Conservation (phyloP, 2,329 filamentous ascomycete species). For the Aspergillus spinulosporus region DNA sequence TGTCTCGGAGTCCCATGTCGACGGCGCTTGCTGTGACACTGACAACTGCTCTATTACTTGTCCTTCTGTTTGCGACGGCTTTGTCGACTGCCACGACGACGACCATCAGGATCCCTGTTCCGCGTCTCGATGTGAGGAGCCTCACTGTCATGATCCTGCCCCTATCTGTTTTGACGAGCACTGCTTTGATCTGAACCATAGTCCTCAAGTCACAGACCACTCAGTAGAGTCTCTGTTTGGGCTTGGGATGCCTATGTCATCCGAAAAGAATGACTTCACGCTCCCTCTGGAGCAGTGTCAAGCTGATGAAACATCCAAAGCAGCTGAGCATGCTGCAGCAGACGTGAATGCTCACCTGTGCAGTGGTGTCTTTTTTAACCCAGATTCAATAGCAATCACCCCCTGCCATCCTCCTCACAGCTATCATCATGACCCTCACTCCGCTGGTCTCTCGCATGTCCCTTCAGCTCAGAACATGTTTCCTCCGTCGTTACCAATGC, state of each 20-base stretch:
- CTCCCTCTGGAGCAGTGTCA: constrained; percentile 22
- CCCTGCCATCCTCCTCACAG: constrained; percentile 29
- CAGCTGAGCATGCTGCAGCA: constrained; percentile 21
- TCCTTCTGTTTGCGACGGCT: constrained; percentile 44
- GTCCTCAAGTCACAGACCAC: constrained; percentile 27
- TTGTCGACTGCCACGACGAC: constrained; percentile 41
- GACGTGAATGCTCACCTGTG: constrained; percentile 20
- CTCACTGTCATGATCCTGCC: constrained; percentile 31
- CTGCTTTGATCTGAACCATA: constrained; percentile 29
- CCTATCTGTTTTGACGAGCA: constrained; percentile 43
- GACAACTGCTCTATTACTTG: constrained; percentile 42
- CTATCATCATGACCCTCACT: constrained; percentile 31
- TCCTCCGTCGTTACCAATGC: constrained; percentile 26
- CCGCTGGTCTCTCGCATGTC: constrained; percentile 32
- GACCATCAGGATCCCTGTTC: constrained; percentile 37
- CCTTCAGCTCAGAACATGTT: constrained; percentile 18
- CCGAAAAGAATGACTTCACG: constrained; percentile 32
- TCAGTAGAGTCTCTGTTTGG: constrained; percentile 36
- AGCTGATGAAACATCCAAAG: constrained; percentile 25
- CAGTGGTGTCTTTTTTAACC: constrained; percentile 20
- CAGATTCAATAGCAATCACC: constrained; percentile 25
- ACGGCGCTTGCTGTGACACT: constrained; percentile 42
- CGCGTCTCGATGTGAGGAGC: constrained; percentile 32
- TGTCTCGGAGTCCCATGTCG: constrained; percentile 26
- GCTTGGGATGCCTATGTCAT: constrained; percentile 31